Percentiles rank a stretch among this genome's conserved stretches.
These are phyloP conservation scores for Clonostachys solani DNA, from an alignment of 2,329 filamentous ascomycete genomes.

Conservation along the genomic window DNA sequence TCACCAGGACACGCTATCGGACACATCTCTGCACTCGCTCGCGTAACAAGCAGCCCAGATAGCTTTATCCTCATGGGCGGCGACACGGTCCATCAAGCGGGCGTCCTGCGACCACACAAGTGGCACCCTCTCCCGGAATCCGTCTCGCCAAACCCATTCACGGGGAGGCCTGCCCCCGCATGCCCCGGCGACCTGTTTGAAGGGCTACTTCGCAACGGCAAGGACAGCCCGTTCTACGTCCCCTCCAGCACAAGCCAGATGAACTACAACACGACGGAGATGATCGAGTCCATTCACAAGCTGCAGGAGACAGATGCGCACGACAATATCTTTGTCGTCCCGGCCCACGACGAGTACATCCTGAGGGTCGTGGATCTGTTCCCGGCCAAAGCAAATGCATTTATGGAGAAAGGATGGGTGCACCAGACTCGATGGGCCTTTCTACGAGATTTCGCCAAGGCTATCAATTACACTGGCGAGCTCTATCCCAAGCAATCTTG, in stretches of 20 bases:
- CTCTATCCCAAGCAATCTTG: too few relatives aligned
- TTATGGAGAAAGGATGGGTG: conserved; percentile 12
- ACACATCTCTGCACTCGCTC: conserved; percentile 33
- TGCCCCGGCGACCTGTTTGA: neutral
- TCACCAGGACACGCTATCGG: conserved; percentile 32
- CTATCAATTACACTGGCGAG: too few relatives aligned
- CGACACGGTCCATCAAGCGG: conserved; percentile 35
- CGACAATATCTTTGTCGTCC: conserved; percentile 13
- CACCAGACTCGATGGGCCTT: conserved; percentile 11
- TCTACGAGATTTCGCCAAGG: conserved; percentile 9
- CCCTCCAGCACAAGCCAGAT: neutral
- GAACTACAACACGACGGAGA: neutral
- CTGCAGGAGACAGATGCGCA: conserved; percentile 12
- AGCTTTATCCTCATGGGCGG: conserved; percentile 36
- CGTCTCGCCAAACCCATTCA: conserved; percentile 8
- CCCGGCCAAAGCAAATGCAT: conserved; percentile 13
- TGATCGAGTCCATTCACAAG: neutral
- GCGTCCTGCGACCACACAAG: conserved; percentile 26
- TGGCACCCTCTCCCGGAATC: conserved; percentile 22
- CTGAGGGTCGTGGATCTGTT: conserved; percentile 10
- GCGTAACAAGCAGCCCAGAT: conserved; percentile 21
- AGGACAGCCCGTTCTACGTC: neutral
- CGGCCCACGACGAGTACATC: conserved; percentile 15
- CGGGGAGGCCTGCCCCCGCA: neutral
- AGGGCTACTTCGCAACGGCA: neutral